Base-by-base conservation (phyloP, 805 yeast genomes). In the Ogataea haglerorum region DNA sequence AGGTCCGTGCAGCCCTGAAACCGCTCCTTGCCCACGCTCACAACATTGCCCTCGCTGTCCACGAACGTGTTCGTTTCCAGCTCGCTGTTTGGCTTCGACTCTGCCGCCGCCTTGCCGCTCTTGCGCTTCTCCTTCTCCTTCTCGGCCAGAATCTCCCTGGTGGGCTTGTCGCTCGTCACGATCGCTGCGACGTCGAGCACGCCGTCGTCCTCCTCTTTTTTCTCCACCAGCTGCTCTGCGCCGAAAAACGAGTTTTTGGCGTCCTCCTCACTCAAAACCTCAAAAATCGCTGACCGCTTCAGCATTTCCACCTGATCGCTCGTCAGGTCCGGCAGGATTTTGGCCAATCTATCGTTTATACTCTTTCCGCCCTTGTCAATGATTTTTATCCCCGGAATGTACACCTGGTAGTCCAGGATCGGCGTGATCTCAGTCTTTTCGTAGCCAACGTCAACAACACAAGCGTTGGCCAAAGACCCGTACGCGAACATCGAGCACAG, bases 101-200 rank as follows among this genome's bases (percentile, higher is more conserved):
- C 47, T 6, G 43, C 43, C 14, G 46, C 24, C 4, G 42, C 42
- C 14, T 40, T 46, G 5, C 29, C 45, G 21, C 50, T 48, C 38
- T 52, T 55, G 34, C 32, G 31, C 32, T 45, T 43, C 34, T 51
- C 48, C 12, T 46, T 51, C 28, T 53, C 58, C 25, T 52, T 55
- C 29, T 61, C 61, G 15, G 51, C 63, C 34, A 64, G 45, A 6
- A 64, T 52, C 34, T 53, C 89, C 37, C 85, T 70, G 2, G 89
- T 78, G 16, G 65, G 54, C 47, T 82, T 76, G 10, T 81, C 88
- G 46, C 86, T 81, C 2, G 93, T 77, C 10, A 90, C 93, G 51
- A 90, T 79, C 29, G 89, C 87, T 2, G 96, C 96, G 35, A 91
- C 89, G 60, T 91, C 96, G 27, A 88, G 72, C 3, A 80, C 78